Conservation (phyloP, 2,329 filamentous ascomycete genomes). For the Myriosclerotinia curreyana region DNA sequence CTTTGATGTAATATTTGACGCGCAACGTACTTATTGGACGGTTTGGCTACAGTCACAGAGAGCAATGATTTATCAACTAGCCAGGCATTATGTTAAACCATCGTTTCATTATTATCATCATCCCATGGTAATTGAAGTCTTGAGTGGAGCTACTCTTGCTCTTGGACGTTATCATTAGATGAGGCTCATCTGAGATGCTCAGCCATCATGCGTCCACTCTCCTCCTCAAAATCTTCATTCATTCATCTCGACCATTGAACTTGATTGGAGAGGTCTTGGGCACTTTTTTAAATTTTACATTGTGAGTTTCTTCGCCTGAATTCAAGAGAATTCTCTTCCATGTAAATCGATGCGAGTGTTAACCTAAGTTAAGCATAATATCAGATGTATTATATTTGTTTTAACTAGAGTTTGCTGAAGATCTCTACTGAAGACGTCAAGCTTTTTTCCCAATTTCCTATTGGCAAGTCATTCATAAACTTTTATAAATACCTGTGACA, state of each 20-base stretch:
- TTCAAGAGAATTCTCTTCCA: too few relatives aligned
- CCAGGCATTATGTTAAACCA: not conserved
- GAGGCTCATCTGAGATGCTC: too few relatives aligned
- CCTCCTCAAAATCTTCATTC: not conserved
- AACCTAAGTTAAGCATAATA: too few relatives aligned
- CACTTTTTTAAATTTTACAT: too few relatives aligned
- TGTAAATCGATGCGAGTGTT: too few relatives aligned
- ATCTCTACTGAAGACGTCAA: not conserved
- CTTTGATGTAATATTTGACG: not conserved
- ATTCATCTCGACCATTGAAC: not conserved
- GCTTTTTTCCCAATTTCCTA: not conserved
- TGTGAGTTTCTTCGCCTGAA: too few relatives aligned
- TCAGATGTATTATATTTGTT: too few relatives aligned
- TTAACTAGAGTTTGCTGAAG: too few relatives aligned
- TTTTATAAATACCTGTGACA: slow-evolving; percentile 1
- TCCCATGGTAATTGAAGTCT: not conserved
- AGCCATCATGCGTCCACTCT: too few relatives aligned
- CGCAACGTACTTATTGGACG: not conserved
- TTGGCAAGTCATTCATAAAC: not conserved
- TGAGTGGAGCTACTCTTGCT: not conserved
- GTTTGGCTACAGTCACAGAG: not conserved
- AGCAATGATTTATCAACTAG: not conserved
- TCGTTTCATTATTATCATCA: not conserved
- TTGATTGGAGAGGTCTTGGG: too few relatives aligned
- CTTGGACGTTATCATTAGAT: too few relatives aligned